Base-by-base conservation (phyloP, 1,284 basidiomycete genomes). In the Ustilago vetiveriae region DNA sequence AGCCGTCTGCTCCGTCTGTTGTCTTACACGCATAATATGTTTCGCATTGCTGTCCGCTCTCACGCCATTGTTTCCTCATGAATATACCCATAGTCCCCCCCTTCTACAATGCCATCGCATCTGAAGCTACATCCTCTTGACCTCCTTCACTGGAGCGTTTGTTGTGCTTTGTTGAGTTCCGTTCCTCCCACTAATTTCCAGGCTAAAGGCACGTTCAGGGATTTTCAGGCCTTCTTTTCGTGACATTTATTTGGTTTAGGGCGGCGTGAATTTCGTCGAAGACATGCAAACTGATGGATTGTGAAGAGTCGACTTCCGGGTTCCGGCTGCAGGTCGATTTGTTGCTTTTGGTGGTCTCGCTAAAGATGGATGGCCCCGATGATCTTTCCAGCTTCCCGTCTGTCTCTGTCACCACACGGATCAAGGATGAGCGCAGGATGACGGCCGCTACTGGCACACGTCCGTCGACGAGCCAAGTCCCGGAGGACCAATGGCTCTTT, bases 401-500 rank as follows among this genome's bases (percentile, higher is more conserved):
- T n/a, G n/a, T 32, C 10, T 35, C 9, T 16, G 2, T 17, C 29
- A 10, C 17, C 35, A n/a, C 46, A 3, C 29, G 21, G 35, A 30
- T 26, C 43, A 38, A 64, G 40, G 38, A 64, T 64, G 62, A 49
- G 17, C 32, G n/a, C 39, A 53, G 45, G 37, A 64, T 64, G 62
- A 64, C 45, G 16, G 54, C 49, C 27, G 44, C 49, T 36, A 46
- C 44, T 35, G 49, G 49, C 40, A 42, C 45, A 41, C 54, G 54
- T 27, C 26, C 50, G 16, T 26, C 54, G 11, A 41, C 35, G 10
- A 49, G 44, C 26, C 49, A 52, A 43, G 54, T 48, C 26, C 26
- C 49, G 37, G 62, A 64, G 32, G 44, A 63, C 21, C 74, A 76
- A 67, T 76, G 74, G 74, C 59, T 76, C 17, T 76, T 76, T 48